Evolutionary conservation across 2,329 filamentous ascomycete species (phyloP), one percentile per base, ranked within the genome.

Genomic region (Pleomassaria siparia): DNA sequence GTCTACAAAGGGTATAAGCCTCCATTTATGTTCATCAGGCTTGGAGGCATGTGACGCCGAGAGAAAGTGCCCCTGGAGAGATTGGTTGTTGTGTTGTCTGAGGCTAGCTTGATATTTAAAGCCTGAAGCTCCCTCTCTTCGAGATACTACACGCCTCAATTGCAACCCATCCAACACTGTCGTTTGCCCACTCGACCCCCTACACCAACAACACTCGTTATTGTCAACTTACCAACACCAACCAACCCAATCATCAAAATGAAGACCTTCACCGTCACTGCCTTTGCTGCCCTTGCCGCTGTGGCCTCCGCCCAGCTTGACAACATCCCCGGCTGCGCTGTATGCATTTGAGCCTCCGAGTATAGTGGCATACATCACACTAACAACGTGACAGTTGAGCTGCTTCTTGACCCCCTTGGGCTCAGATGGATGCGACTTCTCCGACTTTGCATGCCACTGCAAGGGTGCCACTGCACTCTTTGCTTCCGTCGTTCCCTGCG

Each of bases 381-480:
- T 66, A 62, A 63, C 53, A 46, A 29, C 1, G 39, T n/a, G 15
- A n/a, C 49, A 78, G 76, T 54, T 78, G 13, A 57, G 54, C 53
- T 80, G 77, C 66, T 76, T 80, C 62, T 32, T 77, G 46, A 51
- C 43, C 12, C 68, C 74, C 29, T 65, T 79, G 32, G 48, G 46
- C 44, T 53, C 36, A 24, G 75, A 78, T 54, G 76, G 76, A 49
- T 80, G 77, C 69, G 53, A 64, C 12, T 57, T 79, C 26, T 71
- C 67, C 50, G 76, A 80, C 67, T 79, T 79, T 60, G 70, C 69
- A 28, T 78, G 75, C 63, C 75, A 78, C 64, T 78, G 76, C 67
- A 59, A 72, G 59, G 74, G 76, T 63, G 64, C 74, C 33, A 59
- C 67, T 28, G n/a, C 53, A 25, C 70, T 79, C 36, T 60, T 76